These are phyloP conservation scores for Pseudopyricularia javanii DNA, from an alignment of 2,329 filamentous ascomycete genomes.

Conservation along the genomic window DNA sequence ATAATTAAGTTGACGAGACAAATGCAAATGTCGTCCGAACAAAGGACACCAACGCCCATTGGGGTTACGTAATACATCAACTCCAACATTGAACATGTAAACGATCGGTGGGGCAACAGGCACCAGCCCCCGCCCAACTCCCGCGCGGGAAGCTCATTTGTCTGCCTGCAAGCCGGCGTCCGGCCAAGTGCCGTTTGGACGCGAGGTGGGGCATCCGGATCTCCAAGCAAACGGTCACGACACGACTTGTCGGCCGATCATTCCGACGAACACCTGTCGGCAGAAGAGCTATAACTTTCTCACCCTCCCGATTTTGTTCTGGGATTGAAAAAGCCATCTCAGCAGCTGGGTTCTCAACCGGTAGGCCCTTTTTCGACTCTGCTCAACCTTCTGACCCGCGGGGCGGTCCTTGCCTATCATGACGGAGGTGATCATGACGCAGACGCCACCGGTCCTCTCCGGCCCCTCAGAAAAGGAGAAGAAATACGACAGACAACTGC, in stretches of 20 bases:
- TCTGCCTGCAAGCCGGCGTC: too few species aligned
- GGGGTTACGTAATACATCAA: too few species aligned
- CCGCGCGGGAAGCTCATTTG: too few species aligned
- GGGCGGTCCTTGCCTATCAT: conserved; percentile 14
- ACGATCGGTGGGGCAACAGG: too few species aligned
- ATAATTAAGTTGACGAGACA: background rate
- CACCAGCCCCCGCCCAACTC: too few species aligned
- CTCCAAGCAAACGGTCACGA: background rate
- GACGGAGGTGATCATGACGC: conserved; percentile 30
- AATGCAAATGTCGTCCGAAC: background rate
- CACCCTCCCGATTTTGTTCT: too few species aligned
- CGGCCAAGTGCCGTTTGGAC: too few species aligned
- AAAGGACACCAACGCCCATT: background rate
- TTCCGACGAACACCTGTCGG: background rate
- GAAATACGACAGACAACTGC: conserved; percentile 90
- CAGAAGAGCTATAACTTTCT: background rate
- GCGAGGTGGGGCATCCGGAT: background rate
- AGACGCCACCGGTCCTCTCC: conserved; percentile 34
- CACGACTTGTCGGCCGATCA: background rate
- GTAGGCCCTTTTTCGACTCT: background rate
- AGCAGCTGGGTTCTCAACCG: background rate
- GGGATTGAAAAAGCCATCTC: too few species aligned
- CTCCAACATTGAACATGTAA: too few species aligned
- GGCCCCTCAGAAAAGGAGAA: conserved; percentile 50
- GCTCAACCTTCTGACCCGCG: background rate